phyloP scores from a whole-genome alignment of 2,329 filamentous ascomycete species.

The Penicillium sp. region DNA sequence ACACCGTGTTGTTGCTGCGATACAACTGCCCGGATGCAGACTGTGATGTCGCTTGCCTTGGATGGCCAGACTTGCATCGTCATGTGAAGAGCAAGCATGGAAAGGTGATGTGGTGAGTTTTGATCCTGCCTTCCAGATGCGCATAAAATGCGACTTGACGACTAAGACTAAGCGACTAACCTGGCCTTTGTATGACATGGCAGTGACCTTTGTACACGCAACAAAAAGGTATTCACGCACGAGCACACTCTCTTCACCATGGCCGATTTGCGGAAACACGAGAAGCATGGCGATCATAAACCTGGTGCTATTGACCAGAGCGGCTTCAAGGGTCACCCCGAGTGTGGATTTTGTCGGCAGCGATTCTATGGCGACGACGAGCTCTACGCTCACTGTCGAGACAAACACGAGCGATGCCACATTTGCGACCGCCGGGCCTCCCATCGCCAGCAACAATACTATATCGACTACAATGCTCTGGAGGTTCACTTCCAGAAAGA shows the following conservation, averaged over 20 bases:
- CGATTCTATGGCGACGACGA: conserved; percentile 97
- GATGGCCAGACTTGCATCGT: conserved; percentile 77
- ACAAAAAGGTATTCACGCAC: conserved; percentile 98
- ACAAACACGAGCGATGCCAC: conserved; percentile 94
- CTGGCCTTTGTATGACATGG: not conserved
- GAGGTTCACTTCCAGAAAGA: conserved; percentile 86
- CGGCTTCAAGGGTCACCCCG: conserved; percentile 92
- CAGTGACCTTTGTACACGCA: conserved; percentile 83
- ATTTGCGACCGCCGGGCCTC: conserved; percentile 77
- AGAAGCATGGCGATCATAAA: conserved; percentile 87
- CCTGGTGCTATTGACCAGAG: conserved; percentile 90
- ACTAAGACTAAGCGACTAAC: conserved; percentile 11
- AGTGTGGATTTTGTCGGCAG: conserved; percentile 89
- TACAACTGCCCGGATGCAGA: conserved; percentile 91
- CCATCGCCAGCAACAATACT: conserved; percentile 82
- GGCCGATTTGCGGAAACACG: conserved; percentile 82
- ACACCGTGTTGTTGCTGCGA: conserved; percentile 82
- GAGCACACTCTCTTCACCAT: conserved; percentile 91
- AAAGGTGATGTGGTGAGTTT: conserved; percentile 76
- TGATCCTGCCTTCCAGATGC: not conserved
- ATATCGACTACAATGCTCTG: conserved; percentile 82
- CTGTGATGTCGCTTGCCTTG: conserved; percentile 84
- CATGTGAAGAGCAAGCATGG: conserved; percentile 83
- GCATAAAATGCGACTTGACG: not conserved
- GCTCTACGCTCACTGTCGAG: conserved; percentile 88